Evolutionary conservation across 352 stramenopile species (phyloP), one percentile per base, ranked within the genome.

Genomic region (Phytopythium litorale): DNA sequence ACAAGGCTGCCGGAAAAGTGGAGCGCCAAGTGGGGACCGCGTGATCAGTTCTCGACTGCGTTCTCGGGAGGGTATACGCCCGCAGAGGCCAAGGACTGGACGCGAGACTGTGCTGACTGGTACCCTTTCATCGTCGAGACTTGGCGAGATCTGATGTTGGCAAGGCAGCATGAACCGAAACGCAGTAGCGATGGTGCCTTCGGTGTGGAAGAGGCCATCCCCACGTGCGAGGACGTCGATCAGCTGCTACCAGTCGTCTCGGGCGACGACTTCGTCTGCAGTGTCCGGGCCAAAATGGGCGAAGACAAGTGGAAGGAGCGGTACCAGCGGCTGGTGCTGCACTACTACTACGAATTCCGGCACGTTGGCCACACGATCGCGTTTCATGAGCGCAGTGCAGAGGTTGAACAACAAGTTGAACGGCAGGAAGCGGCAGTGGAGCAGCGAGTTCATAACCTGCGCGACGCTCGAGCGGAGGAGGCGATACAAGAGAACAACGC

Each of bases 311-410:
- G 83, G 81, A 73, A 89, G 50, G 42, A 60, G 43, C 76, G 78
- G 7, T 88, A 84, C 54, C 63, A 81, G 32, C 75, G 79, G 3
- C 63, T 88, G 25, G 78, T 85, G 46, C 75, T 73, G 1, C 65
- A 87, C 33, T 88, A 84, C 54, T 91, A 79, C 50, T 92, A 88
- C 60, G 83, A 92, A 58, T 91, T 90, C 56, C 87, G 84, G 63
- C 65, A 87, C 65, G 4, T 85, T 1, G 83, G 83, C 0, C 83
- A 92, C 33, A 55, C 66, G 8, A 65, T 75, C 1, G 42, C 72
- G 32, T 82, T 82, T 9, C 65, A 83, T 23, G 70, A 75, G 16
- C 38, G 16, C 13, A 63, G 68, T 12, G 25, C 50, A 0, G 19
- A 66, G 0, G 43, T 61, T 1, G 46, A 67, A 37, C 65, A 59